A percentile compares a stretch with the other conserved stretches of the same genome.
Evolutionary conservation across 2,329 filamentous ascomycete species (phyloP).

Genomic region (Trichoderma afroharzianum): DNA sequence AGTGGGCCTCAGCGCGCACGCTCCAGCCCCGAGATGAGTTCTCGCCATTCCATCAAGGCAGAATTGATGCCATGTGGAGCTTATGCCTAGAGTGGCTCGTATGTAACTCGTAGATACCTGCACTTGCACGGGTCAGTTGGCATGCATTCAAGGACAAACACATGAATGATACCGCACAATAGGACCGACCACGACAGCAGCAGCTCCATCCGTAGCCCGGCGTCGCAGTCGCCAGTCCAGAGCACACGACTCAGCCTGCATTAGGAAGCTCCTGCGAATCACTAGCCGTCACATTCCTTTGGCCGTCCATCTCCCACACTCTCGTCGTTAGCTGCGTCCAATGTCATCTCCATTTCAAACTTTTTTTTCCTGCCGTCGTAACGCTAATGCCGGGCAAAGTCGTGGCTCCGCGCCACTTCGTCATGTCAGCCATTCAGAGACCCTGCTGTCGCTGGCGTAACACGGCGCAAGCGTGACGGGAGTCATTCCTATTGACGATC

Average conservation of each 20-base stretch:
- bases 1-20: background rate
- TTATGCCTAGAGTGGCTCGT: background rate
- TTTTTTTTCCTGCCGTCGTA: background rate
- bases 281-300: background rate
- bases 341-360: background rate
- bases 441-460: background rate
- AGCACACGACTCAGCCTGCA: conserved; percentile 12
- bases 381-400: conserved; percentile 14
- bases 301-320: background rate
- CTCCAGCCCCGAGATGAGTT: background rate
- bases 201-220: background rate
- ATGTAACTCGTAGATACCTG: background rate
- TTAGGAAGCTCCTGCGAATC: conserved; percentile 3
- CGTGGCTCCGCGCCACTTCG: conserved; percentile 11
- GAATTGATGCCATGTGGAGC: conserved; percentile 7
- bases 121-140: background rate
- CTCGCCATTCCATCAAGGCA: background rate
- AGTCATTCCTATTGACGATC: background rate
- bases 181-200: background rate
- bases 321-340: background rate
- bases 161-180: background rate
- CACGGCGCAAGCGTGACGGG: background rate
- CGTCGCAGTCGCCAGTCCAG: background rate
- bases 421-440: conserved; percentile 1
- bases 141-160: background rate